These are phyloP conservation scores for Scolecobasidium constrictum DNA, from an alignment of 2,329 filamentous ascomycete species.

Conservation along the genomic window DNA sequence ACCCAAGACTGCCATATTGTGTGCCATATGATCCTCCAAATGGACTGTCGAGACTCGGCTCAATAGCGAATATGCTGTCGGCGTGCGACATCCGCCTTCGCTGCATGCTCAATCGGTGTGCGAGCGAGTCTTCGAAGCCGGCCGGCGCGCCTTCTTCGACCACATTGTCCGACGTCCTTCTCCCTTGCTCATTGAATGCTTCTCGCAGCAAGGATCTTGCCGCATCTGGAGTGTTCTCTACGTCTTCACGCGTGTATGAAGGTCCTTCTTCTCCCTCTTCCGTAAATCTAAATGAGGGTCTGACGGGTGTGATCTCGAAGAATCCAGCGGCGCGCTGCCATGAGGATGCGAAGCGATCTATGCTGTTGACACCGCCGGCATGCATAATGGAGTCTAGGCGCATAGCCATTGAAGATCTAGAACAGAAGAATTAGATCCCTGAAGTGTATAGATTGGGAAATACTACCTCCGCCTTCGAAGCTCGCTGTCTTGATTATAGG, in stretches of 20 bases:
- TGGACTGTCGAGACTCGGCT: constrained; percentile 50
- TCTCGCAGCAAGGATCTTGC: constrained; percentile 31
- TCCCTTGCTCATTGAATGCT: constrained; percentile 25
- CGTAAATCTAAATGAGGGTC: constrained; percentile 55
- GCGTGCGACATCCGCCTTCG: constrained; percentile 20
- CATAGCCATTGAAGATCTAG: constrained; percentile 37
- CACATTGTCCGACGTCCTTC: constrained; percentile 6
- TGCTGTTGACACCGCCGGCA: constrained; percentile 83
- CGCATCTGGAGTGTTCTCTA: constrained; percentile 24
- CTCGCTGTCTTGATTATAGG: constrained; percentile 10
- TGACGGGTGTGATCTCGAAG: constrained; percentile 72
- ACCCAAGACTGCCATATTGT: constrained; percentile 48
- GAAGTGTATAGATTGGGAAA: constrained; percentile 19
- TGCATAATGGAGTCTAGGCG: constrained; percentile 47
- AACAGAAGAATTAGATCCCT: constrained; percentile 12
- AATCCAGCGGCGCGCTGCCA: constrained; percentile 89
- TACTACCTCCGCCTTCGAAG: constrained; percentile 18
- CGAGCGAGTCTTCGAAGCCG: constrained; percentile 15
- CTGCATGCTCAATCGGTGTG: constrained; percentile 17
- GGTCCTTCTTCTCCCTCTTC: constrained; percentile 32
- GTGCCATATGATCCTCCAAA: constrained; percentile 62
- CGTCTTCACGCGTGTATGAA: constrained; percentile 11
- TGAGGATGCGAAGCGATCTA: constrained; percentile 84
- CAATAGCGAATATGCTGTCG: constrained; percentile 37
- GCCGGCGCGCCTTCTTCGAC: constrained; percentile 6